Base-by-base conservation (phyloP, 1,139 yeast species). In the Candida smagusa region DNA sequence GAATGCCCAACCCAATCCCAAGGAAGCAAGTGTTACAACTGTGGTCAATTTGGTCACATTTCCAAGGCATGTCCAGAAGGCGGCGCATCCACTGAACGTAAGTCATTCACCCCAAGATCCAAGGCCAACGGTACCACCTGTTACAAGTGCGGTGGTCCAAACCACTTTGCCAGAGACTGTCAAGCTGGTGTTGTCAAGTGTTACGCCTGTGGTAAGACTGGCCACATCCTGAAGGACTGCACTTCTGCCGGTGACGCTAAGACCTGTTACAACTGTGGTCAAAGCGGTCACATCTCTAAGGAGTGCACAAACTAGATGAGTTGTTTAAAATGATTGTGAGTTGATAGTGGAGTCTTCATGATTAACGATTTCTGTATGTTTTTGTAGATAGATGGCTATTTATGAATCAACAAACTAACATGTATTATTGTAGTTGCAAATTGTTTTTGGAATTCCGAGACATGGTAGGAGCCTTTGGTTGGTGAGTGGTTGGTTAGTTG, bases 131-230 rank as follows among this genome's bases (percentile, higher is more conserved):
- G 73, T 47, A 77, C 86, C 46, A 79, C 89, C 42, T 87, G 95
- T 68, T 85, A 84, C 82, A 86, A 83, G 68, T 87, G 95, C 64
- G 95, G 95, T 56, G 95, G 94, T 48, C 90, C 94, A 59, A 86
- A 86, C 79, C 96, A 87, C 64, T 84, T 81, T 67, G 95, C 95
- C 46, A 83, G 88, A 68, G 95, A 86, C 64, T 87, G 96, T 65
- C 87, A 83, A 65, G 89, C 88, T 45, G 74, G 77, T 49, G 58
- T 53, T 42, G 79, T 82, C 61, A 86, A 85, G 66, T 89, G 97
- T 68, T 89, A 86, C 74, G 86, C 94, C 42, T 89, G 97, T 67
- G 96, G 96, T 52, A 82, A 84, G 65, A 72, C 77, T 48, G 96
- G 96, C 39, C 97, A 89, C 70, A 76, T 88, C 53, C 82, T 94